Conservation (phyloP, 139 green algal species). For the Dunaliella primolecta region DNA sequence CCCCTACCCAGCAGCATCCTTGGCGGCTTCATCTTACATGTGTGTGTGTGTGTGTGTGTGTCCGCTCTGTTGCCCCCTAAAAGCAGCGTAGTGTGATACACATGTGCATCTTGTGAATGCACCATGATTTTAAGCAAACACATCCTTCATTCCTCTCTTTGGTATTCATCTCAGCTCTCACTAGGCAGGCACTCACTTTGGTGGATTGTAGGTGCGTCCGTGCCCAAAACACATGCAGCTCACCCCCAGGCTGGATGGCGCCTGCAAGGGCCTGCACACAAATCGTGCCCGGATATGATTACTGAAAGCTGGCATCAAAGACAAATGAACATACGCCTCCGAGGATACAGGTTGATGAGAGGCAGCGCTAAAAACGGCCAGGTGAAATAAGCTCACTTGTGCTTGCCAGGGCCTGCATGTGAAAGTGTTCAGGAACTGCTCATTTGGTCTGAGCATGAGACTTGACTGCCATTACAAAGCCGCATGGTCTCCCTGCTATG, state of each 20-base stretch:
- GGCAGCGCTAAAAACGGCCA: neutral
- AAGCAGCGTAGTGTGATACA: neutral
- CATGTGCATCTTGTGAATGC: neutral
- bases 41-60: neutral
- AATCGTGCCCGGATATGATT: neutral
- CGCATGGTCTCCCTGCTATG: no score
- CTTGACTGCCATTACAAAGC: no score
- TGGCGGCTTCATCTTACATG: no score
- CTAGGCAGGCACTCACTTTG: neutral
- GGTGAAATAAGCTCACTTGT: neutral
- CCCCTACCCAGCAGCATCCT: no score
- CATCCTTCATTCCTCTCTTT: neutral
- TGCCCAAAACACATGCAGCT: slow-evolving; percentile 20
- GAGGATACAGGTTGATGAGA: neutral
- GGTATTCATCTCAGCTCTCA: neutral
- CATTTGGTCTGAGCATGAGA: neutral
- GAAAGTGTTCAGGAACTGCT: neutral
- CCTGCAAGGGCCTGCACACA: slow-evolving; percentile 12
- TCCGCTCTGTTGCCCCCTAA: neutral
- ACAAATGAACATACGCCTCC: neutral
- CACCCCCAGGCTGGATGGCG: slow-evolving; percentile 11
- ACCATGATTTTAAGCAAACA: neutral
- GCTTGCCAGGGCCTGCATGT: neutral
- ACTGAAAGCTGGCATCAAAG: neutral
- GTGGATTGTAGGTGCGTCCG: neutral